Percentiles rank a stretch among this genome's conserved stretches.
Conservation (phyloP, 768 basidiomycete genomes). For the Daedaleopsis sinensis region DNA sequence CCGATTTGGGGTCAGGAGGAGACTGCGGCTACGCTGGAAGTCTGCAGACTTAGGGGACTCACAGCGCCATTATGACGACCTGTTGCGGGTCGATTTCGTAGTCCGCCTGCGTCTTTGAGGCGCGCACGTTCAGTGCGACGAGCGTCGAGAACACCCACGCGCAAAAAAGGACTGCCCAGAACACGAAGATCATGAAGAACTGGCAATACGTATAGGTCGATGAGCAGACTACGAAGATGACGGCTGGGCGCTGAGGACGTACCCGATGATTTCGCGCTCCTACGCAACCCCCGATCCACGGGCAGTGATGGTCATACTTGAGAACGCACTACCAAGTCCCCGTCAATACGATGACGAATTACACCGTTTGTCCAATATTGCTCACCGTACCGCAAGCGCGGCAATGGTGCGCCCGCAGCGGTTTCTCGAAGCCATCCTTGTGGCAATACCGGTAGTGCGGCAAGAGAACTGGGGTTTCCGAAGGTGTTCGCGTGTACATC, state of each 20-base stretch:
- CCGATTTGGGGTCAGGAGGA: not conserved
- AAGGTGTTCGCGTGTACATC: not conserved
- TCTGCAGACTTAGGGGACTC: no score
- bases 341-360: not conserved
- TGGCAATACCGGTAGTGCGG: slow-evolving; percentile 72
- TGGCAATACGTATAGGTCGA: slow-evolving; percentile 26
- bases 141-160: slow-evolving; percentile 66
- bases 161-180: slow-evolving; percentile 62
- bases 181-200: slow-evolving; percentile 86
- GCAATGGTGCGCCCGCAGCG: slow-evolving; percentile 80
- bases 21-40: no score
- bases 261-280: slow-evolving; percentile 92
- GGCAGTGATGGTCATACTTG: slow-evolving; percentile 89
- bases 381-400: slow-evolving; percentile 79
- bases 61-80: slow-evolving; percentile 77
- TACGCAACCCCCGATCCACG: slow-evolving; percentile 94
- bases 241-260: slow-evolving; percentile 11
- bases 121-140: slow-evolving; percentile 51
- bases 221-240: no score
- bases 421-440: slow-evolving; percentile 68
- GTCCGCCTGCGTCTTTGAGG: slow-evolving; percentile 15
- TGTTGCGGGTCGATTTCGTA: slow-evolving; percentile 62
- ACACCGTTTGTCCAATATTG: slow-evolving; percentile 14
- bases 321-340: slow-evolving; percentile 62
- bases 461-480: slow-evolving; percentile 47